Percentiles rank a stretch among this genome's conserved stretches.
Conservation (phyloP, 305 asterid genomes). For the Ilex paraguariensis region DNA sequence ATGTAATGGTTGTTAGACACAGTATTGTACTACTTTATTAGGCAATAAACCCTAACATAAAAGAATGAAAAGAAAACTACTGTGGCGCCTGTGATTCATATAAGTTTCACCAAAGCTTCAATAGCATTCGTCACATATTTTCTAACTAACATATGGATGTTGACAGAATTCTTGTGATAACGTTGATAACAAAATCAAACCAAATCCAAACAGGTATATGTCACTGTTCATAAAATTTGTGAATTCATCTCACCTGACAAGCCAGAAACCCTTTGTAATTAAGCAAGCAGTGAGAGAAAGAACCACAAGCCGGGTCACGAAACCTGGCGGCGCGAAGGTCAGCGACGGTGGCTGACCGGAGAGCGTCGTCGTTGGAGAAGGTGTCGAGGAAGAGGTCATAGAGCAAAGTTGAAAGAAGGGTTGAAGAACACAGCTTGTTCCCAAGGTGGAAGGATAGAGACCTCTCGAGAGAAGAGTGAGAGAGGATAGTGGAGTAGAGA, state of each 20-base stretch:
- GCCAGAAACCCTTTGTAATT: constrained; percentile 43
- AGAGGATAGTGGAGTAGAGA: constrained; percentile 70
- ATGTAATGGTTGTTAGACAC: no score
- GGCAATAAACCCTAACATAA: no score
- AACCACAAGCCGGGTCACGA: constrained; percentile 44
- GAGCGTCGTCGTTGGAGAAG: constrained; percentile 58
- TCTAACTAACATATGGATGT: no score
- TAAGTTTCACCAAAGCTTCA: no score
- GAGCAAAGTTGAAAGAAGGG: constrained; percentile 51
- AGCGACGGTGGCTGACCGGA: constrained; percentile 84
- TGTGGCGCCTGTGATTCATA: no score
- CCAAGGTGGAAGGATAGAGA: constrained; percentile 82
- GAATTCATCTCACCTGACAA: constrained; percentile 25
- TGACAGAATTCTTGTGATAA: no score
- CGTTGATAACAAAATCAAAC: no score
- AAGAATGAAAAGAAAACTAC: no score
- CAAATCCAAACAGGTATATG: no score
- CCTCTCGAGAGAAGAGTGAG: constrained; percentile 80
- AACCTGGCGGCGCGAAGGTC: constrained; percentile 51
- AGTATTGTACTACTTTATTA: no score
- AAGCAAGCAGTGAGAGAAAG: constrained; percentile 40
- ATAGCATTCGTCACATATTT: no score
- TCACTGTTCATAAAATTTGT: not conserved
- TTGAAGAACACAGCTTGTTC: constrained; percentile 86
- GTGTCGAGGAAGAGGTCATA: constrained; percentile 46